Evolutionary conservation across 2,329 filamentous ascomycete genomes (phyloP), one percentile per base, ranked within the genome.

Genomic region (Claviceps humidiphila): DNA sequence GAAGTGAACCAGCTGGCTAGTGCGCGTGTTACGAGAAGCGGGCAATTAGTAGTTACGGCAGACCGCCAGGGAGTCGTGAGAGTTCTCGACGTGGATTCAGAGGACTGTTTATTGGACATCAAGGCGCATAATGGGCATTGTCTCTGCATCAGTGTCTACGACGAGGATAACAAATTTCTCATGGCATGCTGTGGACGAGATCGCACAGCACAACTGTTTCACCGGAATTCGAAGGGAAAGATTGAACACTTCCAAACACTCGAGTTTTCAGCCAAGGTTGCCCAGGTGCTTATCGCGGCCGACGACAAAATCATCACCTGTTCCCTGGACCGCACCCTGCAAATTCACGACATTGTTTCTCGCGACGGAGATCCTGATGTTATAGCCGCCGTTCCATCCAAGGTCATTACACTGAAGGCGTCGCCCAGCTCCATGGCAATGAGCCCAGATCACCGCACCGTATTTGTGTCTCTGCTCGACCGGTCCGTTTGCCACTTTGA

Each of bases 121-220:
- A 93, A 94, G 64, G 93, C 90, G 30, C 93, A 98, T 64, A 80
- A 85, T 5, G 83, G 82, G 7, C 89, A 96, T 61, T 86, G 95
- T 56, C 88, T 88, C 41, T 86, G 85, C 59, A 84, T 97, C 58
- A 80, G 84, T 20, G 74, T 94, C 4, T 81, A 82, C 60, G 80
- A 87, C 58, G 74, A 75, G 45, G 73, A 77, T 1, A 72, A 76
- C 1, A 74, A 71, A 47, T 77, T 81, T 39, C 72, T 95, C 46
- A 74, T 97, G 59, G 91, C 87, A 17, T 89, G 84, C 11, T 90
- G 85, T 63, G 87, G 89, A 39, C 79, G 93, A 58, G 93, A 98
- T 67, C 84, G 93, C 49, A 95, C 86, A n/a, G 80, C 91, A 1
- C 93, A 98, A 65, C 71, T 98, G n/a, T 97, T 96, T 64, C 75